A percentile compares a stretch with the other conserved stretches of the same genome.
Conservation (phyloP, 2,329 filamentous ascomycete genomes). For the Penicillium sp. region DNA sequence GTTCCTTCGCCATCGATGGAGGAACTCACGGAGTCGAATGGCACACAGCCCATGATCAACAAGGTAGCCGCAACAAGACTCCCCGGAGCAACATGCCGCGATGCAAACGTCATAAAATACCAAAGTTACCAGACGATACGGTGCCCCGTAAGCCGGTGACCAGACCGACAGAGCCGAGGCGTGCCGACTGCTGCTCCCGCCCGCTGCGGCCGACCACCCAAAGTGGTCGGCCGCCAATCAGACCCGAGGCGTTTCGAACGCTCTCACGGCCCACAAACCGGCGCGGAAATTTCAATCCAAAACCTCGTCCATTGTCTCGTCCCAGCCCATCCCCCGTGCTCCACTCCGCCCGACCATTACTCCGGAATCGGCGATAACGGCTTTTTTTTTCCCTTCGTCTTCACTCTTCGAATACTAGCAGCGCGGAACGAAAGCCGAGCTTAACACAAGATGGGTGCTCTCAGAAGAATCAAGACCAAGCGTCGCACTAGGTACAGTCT, state of each 20-base stretch:
- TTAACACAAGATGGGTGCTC: constrained; percentile 65
- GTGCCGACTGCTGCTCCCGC: constrained; percentile 38
- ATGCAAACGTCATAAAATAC: constrained; percentile 33
- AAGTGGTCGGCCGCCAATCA: constrained; percentile 34
- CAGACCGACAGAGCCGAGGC: constrained; percentile 42
- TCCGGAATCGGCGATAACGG: constrained; percentile 43
- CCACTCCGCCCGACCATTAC: constrained; percentile 32
- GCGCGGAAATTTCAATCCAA: constrained; percentile 35
- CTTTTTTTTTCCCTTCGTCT: constrained; percentile 26
- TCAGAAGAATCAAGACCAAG: constrained; percentile 71
- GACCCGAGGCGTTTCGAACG: constrained; percentile 31
- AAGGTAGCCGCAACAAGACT: constrained; percentile 5
- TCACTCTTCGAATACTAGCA: constrained; percentile 21
- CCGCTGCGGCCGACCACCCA: constrained; percentile 5
- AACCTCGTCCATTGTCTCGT: constrained; percentile 15
- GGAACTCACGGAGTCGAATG: not conserved
- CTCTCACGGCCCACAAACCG: constrained; percentile 29
- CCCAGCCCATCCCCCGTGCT: constrained; percentile 31
- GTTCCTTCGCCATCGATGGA: not conserved
- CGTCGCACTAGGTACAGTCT: constrained; percentile 66
- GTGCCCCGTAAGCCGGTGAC: constrained; percentile 28
- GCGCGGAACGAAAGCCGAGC: constrained; percentile 22
- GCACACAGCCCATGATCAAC: not conserved
- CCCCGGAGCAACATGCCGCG: constrained; percentile 11
- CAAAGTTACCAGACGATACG: constrained; percentile 8